phyloP scores from a whole-genome alignment of 192 early-diverging fungal genomes.

The Spizellomyces punctatus region DNA sequence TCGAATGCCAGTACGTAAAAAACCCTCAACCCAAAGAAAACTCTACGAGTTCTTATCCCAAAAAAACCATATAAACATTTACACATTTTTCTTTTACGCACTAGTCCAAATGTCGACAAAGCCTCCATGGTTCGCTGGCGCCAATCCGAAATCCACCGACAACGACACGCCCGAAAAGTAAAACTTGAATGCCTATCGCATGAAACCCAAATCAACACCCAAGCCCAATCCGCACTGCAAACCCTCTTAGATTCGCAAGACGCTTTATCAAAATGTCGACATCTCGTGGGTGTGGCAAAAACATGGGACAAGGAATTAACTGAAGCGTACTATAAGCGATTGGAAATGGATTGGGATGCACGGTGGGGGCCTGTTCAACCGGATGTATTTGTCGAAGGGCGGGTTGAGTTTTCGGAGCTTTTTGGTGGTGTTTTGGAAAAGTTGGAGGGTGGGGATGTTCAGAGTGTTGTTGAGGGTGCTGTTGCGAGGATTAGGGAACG shows the following conservation, averaged over 20 bases:
- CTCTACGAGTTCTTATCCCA: neutral
- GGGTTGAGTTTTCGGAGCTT: constrained; percentile 19
- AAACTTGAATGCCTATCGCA: constrained; percentile 53
- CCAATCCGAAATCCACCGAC: constrained; percentile 83
- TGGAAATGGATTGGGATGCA: constrained; percentile 27
- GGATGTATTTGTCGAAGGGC: constrained; percentile 35
- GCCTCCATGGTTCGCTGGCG: constrained; percentile 85
- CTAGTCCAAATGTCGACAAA: constrained; percentile 89
- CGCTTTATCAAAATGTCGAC: too few relatives aligned
- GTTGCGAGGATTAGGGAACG: neutral
- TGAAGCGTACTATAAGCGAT: neutral
- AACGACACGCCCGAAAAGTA: constrained; percentile 76
- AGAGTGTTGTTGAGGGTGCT: neutral
- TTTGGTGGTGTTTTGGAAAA: neutral
- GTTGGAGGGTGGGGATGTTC: neutral
- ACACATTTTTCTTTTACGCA: neutral
- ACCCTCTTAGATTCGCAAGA: too few relatives aligned
- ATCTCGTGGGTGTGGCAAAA: too few relatives aligned
- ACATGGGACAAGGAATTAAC: neutral
- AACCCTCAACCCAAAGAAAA: neutral
- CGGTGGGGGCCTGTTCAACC: constrained; percentile 39
- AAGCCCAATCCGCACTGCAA: constrained; percentile 30
- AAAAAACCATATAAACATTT: neutral
- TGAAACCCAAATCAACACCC: constrained; percentile 33
- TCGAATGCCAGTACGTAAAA: constrained; percentile 67